Evolutionary conservation across 495 filamentous ascomycete genomes (phyloP).

Genomic region (Cercophora newfieldiana): DNA sequence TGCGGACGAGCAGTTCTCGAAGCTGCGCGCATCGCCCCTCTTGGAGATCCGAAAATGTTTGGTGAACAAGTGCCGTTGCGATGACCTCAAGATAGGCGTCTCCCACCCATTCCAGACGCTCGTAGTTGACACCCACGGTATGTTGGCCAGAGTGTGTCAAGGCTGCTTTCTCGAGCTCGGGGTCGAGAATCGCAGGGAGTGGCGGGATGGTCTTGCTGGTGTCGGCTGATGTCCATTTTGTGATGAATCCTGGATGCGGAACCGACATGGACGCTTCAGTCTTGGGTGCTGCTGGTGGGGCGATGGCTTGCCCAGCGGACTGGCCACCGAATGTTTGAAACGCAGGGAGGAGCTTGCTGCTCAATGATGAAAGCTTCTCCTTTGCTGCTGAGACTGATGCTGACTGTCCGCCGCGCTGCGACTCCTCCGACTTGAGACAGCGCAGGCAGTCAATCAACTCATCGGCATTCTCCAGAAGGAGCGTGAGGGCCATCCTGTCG

Average conservation of each 20-base stretch:
- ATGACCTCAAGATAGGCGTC: slow-evolving; percentile 74
- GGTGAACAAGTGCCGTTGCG: slow-evolving; percentile 62
- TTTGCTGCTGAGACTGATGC: not conserved
- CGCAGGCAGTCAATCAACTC: slow-evolving; percentile 27
- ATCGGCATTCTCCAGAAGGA: slow-evolving; percentile 35
- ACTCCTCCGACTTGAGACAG: slow-evolving; percentile 13
- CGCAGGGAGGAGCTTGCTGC: slow-evolving; percentile 21
- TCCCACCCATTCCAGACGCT: slow-evolving; percentile 73
- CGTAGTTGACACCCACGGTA: slow-evolving; percentile 51
- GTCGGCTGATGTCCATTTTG: slow-evolving; percentile 44
- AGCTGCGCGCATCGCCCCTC: slow-evolving; percentile 64
- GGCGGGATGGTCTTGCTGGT: slow-evolving; percentile 47
- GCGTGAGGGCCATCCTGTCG: slow-evolving; percentile 6
- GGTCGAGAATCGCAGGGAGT: slow-evolving; percentile 60
- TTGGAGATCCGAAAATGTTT: slow-evolving; percentile 58
- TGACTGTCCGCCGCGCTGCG: slow-evolving; percentile 7
- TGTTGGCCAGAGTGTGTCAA: slow-evolving; percentile 64
- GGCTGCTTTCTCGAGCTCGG: slow-evolving; percentile 57
- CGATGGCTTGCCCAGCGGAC: not conserved
- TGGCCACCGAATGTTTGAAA: slow-evolving; percentile 4
- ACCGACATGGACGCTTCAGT: slow-evolving; percentile 4
- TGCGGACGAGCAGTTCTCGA: slow-evolving; percentile 72
- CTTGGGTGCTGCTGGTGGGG: not conserved
- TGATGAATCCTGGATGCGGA: slow-evolving; percentile 17
- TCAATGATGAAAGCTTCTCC: slow-evolving; percentile 8